Conservation (phyloP, 2,329 filamentous ascomycete genomes). For the Davidsoniella virescens region DNA sequence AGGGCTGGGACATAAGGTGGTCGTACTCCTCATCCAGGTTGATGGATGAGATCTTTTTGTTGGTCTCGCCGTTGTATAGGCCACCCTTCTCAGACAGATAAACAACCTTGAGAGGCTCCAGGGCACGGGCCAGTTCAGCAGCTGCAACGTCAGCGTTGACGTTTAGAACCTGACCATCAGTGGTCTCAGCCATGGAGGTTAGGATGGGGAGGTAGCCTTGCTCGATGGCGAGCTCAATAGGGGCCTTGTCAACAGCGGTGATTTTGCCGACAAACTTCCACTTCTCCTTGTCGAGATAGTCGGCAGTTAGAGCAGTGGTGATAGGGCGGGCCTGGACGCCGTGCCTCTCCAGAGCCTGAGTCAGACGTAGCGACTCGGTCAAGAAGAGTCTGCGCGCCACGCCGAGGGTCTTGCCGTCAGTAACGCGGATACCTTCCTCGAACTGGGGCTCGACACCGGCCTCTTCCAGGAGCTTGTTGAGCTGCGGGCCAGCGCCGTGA, state of each 20-base stretch:
- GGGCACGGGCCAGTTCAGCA: constrained; percentile 71
- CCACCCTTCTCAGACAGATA: constrained; percentile 98
- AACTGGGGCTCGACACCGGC: constrained; percentile 91
- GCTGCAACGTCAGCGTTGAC: constrained; percentile 97
- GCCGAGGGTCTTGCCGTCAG: constrained; percentile 84
- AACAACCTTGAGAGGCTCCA: constrained; percentile 92
- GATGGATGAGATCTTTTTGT: constrained; percentile 90
- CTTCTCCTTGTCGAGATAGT: constrained; percentile 92
- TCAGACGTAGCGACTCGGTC: constrained; percentile 85
- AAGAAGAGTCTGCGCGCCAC: constrained; percentile 86
- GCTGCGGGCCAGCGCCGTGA: constrained; percentile 85
- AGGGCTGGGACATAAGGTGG: constrained; percentile 78
- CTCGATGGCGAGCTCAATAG: constrained; percentile 81
- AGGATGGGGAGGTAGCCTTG: constrained; percentile 84
- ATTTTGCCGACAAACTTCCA: constrained; percentile 95
- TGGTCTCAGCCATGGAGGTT: constrained; percentile 89
- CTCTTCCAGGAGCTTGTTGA: constrained; percentile 79
- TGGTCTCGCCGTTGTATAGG: constrained; percentile 82
- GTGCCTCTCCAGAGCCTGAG: constrained; percentile 75
- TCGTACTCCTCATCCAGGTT: constrained; percentile 96
- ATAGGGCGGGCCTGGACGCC: constrained; percentile 81
- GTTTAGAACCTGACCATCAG: constrained; percentile 83
- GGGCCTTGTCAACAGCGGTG: constrained; percentile 74
- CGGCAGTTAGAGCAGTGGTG: constrained; percentile 79
- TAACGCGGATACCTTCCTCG: constrained; percentile 89